A percentile compares a stretch with the other conserved stretches of the same genome.
These are phyloP conservation scores for Rusavskia elegans DNA, from an alignment of 495 filamentous ascomycete genomes.

Conservation along the genomic window DNA sequence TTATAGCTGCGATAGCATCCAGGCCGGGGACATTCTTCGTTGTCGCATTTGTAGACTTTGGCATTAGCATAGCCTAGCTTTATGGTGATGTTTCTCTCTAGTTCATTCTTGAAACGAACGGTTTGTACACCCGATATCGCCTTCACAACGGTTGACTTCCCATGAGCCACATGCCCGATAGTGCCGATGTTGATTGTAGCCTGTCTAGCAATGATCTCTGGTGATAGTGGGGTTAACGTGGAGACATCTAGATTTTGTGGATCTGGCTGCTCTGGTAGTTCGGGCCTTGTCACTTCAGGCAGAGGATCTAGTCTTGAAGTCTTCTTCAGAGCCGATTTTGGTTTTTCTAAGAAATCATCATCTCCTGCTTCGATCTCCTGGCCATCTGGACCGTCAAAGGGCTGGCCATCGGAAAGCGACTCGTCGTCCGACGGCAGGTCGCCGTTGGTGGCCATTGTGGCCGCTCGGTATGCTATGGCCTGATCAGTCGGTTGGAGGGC, in stretches of 20 bases:
- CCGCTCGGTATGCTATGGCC: not conserved
- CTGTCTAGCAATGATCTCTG: conserved; percentile 92
- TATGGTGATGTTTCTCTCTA: conserved; percentile 98
- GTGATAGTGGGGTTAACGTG: conserved; percentile 66
- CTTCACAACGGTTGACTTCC: conserved; percentile 96
- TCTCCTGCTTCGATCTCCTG: conserved; percentile 35
- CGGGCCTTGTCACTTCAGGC: conserved; percentile 33
- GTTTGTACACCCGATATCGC: conserved; percentile 98
- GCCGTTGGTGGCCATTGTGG: conserved; percentile 47
- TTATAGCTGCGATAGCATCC: conserved; percentile 95
- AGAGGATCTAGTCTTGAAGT: conserved; percentile 24
- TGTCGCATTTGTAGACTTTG: conserved; percentile 98
- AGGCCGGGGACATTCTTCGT: conserved; percentile 72
- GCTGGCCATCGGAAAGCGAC: conserved; percentile 41
- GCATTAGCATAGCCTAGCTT: conserved; percentile 99
- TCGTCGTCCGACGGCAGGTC: conserved; percentile 43
- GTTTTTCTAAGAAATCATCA: conserved; percentile 35
- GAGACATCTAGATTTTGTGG: conserved; percentile 68
- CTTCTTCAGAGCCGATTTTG: conserved; percentile 57
- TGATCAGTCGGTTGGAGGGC: not conserved
- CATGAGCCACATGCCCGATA: conserved; percentile 97
- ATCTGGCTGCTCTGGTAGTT: conserved; percentile 80
- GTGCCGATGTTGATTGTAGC: conserved; percentile 98
- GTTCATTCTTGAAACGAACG: conserved; percentile 97
- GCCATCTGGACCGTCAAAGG: conserved; percentile 35